phyloP scores from a whole-genome alignment of 2,329 filamentous ascomycete species.

The Lasiodiplodia sp. region DNA sequence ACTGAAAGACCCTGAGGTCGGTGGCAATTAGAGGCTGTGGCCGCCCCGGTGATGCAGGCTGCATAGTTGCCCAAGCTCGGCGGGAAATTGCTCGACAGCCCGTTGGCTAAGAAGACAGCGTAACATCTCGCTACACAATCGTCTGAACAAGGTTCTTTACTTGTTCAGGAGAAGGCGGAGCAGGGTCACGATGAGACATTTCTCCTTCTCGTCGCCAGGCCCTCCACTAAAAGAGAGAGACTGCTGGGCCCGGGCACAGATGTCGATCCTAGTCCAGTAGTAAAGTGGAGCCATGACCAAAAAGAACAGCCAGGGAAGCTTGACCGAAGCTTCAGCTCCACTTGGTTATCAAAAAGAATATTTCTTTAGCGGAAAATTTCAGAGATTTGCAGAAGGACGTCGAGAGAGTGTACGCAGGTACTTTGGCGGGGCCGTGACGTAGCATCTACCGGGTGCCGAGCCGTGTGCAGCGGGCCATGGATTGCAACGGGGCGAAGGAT shows the following conservation, averaged over 20 bases:
- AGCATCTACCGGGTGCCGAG: background rate
- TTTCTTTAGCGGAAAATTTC: background rate
- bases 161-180: too few relatives aligned
- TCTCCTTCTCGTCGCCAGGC: background rate
- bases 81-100: background rate
- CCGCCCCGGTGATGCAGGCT: background rate
- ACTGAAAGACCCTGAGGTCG: background rate
- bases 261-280: background rate
- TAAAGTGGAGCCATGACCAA: background rate
- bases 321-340: background rate
- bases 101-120: background rate
- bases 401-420: background rate
- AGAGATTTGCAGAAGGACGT: background rate
- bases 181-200: background rate
- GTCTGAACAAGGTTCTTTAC: too few relatives aligned
- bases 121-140: too few relatives aligned
- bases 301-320: background rate
- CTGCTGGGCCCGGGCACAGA: background rate
- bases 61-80: background rate
- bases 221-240: background rate
- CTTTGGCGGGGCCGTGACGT: background rate
- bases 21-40: background rate
- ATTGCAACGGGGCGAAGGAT: background rate
- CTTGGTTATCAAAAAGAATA: background rate
- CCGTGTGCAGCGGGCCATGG: background rate